Conservation (phyloP, 106 monocot species). For the Dendrobium officinale region DNA sequence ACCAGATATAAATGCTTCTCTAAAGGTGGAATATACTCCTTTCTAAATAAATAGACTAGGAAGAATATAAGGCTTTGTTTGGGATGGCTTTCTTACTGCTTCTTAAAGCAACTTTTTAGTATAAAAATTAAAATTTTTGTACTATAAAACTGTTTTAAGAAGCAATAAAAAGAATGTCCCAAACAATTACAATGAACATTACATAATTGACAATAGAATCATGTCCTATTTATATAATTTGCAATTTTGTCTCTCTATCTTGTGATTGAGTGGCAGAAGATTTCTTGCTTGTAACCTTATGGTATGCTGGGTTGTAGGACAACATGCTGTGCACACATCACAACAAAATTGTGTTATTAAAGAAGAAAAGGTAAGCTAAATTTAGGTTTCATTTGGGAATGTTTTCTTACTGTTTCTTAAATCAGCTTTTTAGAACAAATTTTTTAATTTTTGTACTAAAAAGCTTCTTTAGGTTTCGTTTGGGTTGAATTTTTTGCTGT, state of each 20-base stretch:
- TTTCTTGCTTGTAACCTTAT: neutral
- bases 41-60: neutral
- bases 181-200: neutral
- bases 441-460: too few relatives aligned
- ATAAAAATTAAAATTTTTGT: too few relatives aligned
- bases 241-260: neutral
- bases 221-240: neutral
- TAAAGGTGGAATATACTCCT: neutral
- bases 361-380: neutral
- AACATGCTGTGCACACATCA: slow-evolving; percentile 40
- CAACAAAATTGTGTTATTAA: neutral
- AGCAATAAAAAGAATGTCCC: too few relatives aligned
- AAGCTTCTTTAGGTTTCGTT: too few relatives aligned
- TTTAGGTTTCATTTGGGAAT: too few relatives aligned
- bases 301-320: slow-evolving; percentile 26
- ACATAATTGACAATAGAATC: neutral
- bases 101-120: too few relatives aligned
- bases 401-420: too few relatives aligned
- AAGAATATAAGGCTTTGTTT: neutral
- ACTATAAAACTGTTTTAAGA: too few relatives aligned
- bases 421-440: too few relatives aligned
- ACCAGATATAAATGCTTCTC: neutral
- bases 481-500: too few relatives aligned
- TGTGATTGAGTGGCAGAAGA: neutral
- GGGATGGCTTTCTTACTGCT: too few relatives aligned